A percentile compares a stretch with the other conserved stretches of the same genome.
Conservation (phyloP, 495 filamentous ascomycete species). For the Rhizodiscina lignyota region DNA sequence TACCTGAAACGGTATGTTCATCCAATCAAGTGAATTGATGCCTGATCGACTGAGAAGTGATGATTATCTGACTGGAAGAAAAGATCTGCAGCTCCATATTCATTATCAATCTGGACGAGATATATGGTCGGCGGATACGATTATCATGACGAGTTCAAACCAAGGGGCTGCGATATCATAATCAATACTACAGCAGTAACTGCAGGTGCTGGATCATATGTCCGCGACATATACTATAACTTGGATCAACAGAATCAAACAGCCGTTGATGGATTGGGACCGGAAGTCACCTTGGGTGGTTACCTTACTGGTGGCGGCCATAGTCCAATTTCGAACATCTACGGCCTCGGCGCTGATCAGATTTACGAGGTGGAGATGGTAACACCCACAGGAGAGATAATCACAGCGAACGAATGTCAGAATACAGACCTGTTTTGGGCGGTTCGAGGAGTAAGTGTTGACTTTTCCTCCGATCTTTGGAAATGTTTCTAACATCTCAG, state of each 20-base stretch:
- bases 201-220: not conserved
- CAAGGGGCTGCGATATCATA: not conserved
- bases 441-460: conserved; percentile 1
- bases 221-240: not conserved
- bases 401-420: conserved; percentile 1
- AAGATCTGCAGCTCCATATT: not conserved
- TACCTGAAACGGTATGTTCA: not conserved
- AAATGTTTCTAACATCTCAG: not conserved
- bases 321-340: not conserved
- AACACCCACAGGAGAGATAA: not conserved
- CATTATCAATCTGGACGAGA: not conserved
- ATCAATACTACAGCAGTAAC: not conserved
- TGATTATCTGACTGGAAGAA: not conserved
- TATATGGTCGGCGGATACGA: not conserved
- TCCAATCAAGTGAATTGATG: too few species aligned
- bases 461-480: not conserved
- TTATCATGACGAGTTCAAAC: not conserved
- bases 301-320: not conserved
- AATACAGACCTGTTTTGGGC: conserved; percentile 1
- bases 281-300: not conserved
- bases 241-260: not conserved
- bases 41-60: too few species aligned
- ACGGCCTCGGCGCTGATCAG: not conserved
- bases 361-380: not conserved
- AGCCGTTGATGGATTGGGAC: not conserved